Evolutionary conservation across 306 rosid species (phyloP).

Genomic region (Prunus fruticosa): DNA sequence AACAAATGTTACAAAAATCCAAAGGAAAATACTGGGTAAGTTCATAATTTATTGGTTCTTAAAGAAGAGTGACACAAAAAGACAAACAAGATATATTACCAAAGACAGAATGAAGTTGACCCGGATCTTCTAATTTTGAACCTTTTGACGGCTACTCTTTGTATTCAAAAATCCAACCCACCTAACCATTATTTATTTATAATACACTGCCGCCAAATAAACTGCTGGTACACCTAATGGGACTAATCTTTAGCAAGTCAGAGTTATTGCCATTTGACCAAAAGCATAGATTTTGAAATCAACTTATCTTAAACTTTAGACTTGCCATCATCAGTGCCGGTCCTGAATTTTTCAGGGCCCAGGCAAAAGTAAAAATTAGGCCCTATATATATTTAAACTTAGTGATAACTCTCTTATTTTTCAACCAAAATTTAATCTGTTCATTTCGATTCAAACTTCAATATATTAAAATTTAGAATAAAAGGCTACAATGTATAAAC

Average conservation of each 20-base stretch:
- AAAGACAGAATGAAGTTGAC: neutral
- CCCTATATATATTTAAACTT: too few relatives aligned
- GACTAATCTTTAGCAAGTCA: conserved; percentile 6
- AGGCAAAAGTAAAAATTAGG: too few relatives aligned
- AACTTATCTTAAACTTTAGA: neutral
- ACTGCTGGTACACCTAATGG: neutral
- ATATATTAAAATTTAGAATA: too few relatives aligned
- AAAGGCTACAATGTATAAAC: too few relatives aligned
- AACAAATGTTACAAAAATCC: neutral
- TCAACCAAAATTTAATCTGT: too few relatives aligned
- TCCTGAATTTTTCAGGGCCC: too few relatives aligned
- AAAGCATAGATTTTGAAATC: too few relatives aligned
- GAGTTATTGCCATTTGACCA: conserved; percentile 8
- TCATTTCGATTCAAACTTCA: too few relatives aligned
- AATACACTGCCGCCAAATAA: conserved; percentile 7
- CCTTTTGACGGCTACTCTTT: conserved; percentile 4
- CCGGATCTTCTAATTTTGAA: conserved; percentile 9
- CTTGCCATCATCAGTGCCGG: too few relatives aligned
- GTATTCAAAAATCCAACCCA: neutral
- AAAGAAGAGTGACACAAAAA: neutral
- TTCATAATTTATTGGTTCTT: neutral
- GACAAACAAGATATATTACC: neutral
- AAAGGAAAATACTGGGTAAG: neutral
- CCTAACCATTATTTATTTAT: neutral
- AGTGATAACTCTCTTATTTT: too few relatives aligned